phyloP scores from a whole-genome alignment of 768 basidiomycete genomes.

The Termitomyces sp. region DNA sequence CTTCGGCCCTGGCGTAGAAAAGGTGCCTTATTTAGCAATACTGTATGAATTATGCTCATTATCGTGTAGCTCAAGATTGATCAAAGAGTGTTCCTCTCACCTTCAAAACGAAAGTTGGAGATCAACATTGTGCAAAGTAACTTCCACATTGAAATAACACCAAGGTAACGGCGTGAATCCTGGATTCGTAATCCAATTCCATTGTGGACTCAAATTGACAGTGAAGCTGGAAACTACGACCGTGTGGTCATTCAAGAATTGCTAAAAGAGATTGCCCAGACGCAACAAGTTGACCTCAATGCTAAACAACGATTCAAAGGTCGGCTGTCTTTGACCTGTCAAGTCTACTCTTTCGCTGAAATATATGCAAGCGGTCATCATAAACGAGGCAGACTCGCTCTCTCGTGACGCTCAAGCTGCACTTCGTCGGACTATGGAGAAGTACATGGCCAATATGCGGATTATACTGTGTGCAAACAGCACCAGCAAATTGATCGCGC shows the following conservation, averaged over 20 bases:
- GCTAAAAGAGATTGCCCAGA: conserved; percentile 97
- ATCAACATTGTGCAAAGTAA: conserved; percentile 97
- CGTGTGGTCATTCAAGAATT: conserved; percentile 94
- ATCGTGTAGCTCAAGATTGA: conserved; percentile 85
- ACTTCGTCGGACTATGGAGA: conserved; percentile 96
- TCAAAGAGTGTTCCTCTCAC: conserved; percentile 92
- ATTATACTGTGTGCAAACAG: conserved; percentile 96
- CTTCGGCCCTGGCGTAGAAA: conserved; percentile 90
- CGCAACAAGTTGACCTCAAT: conserved; percentile 93
- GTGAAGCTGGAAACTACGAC: conserved; percentile 95
- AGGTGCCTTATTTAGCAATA: conserved; percentile 42
- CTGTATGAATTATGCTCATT: background rate
- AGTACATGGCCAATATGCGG: conserved; percentile 97
- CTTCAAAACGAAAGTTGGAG: conserved; percentile 90
- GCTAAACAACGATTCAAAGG: conserved; percentile 98
- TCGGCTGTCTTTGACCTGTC: conserved; percentile 22
- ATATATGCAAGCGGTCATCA: conserved; percentile 74
- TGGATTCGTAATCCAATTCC: background rate
- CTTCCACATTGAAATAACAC: conserved; percentile 96
- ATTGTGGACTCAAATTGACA: conserved; percentile 24
- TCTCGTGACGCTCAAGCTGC: conserved; percentile 97
- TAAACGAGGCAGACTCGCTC: conserved; percentile 95
- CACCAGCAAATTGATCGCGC: conserved; percentile 92
- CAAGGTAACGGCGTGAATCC: conserved; percentile 53
- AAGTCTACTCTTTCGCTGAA: background rate